Evolutionary conservation across 805 yeast genomes (phyloP), one percentile per base, ranked within the genome.

Genomic region (Metschnikowia hibisci): DNA sequence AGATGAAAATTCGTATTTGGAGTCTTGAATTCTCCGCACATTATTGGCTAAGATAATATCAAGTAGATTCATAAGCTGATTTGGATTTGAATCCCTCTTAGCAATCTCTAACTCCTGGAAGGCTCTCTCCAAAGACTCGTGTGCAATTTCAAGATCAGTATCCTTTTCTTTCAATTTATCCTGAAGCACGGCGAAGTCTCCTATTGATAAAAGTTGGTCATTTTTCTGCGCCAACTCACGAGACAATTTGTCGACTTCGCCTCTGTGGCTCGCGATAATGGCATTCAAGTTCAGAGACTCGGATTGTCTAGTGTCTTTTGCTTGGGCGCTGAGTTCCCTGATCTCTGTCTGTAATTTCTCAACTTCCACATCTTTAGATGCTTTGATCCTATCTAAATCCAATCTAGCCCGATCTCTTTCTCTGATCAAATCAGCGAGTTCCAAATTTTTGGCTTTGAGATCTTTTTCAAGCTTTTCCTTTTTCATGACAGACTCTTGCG

Each of bases 341-440:
- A 85, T 58, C 52, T 83, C 81, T 2, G 87, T 68, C 52, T 81
- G 81, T 23, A 86, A 69, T 48, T 67, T 73, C 52, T 84, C 91
- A 46, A 80, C 74, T 51, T 83, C 86, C 46, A 71, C 78, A 42
- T 77, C 81, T 51, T 81, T 81, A 32, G 77, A 69, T 8, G 86
- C 89, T 52, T 75, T 79, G 9, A 76, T 58, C 51, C 86, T 76
- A 50, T 87, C 96, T 32, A 87, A 66, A 46, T 88, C 96, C 52
- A 88, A 70, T 56, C 91, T 76, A 1, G 96, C 95, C 37, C 95
- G 76, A 58, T 88, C 96, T 45, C 96, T 79, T 60, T 88, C 96
- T 48, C 93, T 77, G 44, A 89, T 89, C 54, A 88, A 73, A 54
- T 87, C 96, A 1, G 96, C 96, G 47, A 88, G 73, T 63, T 88